Conservation (phyloP, 805 yeast species). For the Pichia nanzhaoensis region DNA sequence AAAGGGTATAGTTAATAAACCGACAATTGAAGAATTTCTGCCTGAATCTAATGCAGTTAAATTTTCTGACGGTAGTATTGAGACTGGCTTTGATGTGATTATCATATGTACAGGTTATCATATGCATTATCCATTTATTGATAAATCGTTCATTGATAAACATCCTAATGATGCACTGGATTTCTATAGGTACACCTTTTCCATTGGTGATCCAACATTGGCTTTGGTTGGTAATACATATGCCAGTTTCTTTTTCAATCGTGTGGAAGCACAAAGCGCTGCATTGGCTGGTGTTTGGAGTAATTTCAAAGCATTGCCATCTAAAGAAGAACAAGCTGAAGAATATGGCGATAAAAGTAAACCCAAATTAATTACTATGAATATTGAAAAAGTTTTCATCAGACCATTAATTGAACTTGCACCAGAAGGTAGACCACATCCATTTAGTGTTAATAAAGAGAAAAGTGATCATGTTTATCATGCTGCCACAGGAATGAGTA, state of each 20-base stretch:
- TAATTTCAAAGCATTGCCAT: conserved; percentile 34
- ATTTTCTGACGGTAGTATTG: conserved; percentile 30
- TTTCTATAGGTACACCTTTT: conserved; percentile 31
- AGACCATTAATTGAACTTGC: conserved; percentile 13
- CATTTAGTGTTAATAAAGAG: conserved; percentile 12
- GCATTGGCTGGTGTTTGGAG: conserved; percentile 53
- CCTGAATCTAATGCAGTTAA: conserved; percentile 19
- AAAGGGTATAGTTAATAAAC: conserved; percentile 17
- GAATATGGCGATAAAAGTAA: conserved; percentile 15
- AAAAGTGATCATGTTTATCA: conserved; percentile 15
- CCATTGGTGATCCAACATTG: conserved; percentile 37
- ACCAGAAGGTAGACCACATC: conserved; percentile 15
- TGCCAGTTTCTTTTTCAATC: conserved; percentile 40
- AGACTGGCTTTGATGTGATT: conserved; percentile 33
- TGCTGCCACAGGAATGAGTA: conserved; percentile 8
- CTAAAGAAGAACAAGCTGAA: conserved; percentile 32
- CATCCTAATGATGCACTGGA: conserved; percentile 10
- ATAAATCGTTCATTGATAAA: conserved; percentile 8
- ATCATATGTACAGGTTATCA: conserved; percentile 48
- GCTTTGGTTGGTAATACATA: conserved; percentile 36
- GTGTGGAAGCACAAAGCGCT: conserved; percentile 44
- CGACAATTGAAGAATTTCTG: conserved; percentile 14
- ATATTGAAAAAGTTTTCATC: conserved; percentile 12
- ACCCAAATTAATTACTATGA: background rate
- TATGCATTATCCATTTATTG: conserved; percentile 36